A percentile compares a stretch with the other conserved stretches of the same genome.
phyloP scores from a whole-genome alignment of 768 basidiomycete species.

The Amanita polypyramis region DNA sequence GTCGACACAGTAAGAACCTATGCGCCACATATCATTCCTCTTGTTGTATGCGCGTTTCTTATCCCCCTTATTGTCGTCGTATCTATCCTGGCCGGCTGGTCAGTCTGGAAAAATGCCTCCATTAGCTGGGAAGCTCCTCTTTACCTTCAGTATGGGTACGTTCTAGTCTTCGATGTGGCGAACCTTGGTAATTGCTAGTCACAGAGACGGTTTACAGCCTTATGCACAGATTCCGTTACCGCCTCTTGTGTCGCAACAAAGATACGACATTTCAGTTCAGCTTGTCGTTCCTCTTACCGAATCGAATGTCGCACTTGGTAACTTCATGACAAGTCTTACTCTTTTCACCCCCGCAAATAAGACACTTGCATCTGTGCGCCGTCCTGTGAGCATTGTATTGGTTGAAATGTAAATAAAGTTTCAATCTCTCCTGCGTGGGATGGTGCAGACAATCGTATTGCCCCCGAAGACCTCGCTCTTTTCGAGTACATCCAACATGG shows the following conservation, averaged over 20 bases:
- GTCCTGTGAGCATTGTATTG: constrained; percentile 41
- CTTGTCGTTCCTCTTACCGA: constrained; percentile 56
- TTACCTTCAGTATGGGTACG: constrained; percentile 76
- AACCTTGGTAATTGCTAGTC: constrained; percentile 7
- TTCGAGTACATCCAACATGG: constrained; percentile 26
- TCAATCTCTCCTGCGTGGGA: constrained; percentile 4
- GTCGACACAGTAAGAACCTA: constrained; percentile 35
- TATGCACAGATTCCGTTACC: constrained; percentile 50
- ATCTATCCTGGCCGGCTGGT: constrained; percentile 57
- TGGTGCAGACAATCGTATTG: constrained; percentile 47
- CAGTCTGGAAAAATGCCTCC: constrained; percentile 66
- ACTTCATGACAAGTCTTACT: constrained; percentile 71
- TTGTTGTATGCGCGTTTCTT: constrained; percentile 47
- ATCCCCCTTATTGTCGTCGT: constrained; percentile 53
- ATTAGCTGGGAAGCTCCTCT: constrained; percentile 60
- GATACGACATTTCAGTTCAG: constrained; percentile 66
- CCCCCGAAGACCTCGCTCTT: constrained; percentile 32
- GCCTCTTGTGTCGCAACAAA: constrained; percentile 44
- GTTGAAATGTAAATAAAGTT: neutral
- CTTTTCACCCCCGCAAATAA: constrained; percentile 51
- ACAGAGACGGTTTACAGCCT: constrained; percentile 54
- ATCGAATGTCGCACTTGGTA: constrained; percentile 65
- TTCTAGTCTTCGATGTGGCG: neutral
- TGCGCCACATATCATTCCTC: constrained; percentile 55
- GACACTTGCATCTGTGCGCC: constrained; percentile 49